These are phyloP conservation scores for Cyclostephanos tholiformis DNA, from an alignment of 108 stramenopile genomes.

Conservation along the genomic window DNA sequence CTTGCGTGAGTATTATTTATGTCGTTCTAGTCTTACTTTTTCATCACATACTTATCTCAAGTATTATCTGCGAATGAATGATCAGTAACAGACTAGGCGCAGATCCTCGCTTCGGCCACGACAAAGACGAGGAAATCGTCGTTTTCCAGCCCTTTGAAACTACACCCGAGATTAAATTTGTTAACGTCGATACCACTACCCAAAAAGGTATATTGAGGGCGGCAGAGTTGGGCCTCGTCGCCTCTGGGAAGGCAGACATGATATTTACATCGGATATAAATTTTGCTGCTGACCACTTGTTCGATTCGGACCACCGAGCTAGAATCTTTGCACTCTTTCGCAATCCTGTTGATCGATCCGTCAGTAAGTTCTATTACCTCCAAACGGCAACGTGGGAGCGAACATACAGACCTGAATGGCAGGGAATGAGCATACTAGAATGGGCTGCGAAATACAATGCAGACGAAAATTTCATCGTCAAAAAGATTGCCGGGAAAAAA, in stretches of 20 bases:
- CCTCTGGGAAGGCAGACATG: slow-evolving; percentile 38
- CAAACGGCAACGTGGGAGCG: slow-evolving; percentile 58
- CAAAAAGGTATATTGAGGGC: slow-evolving; percentile 44
- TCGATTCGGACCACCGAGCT: slow-evolving; percentile 19
- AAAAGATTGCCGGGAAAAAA: slow-evolving; percentile 9
- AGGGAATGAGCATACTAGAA: slow-evolving; percentile 49
- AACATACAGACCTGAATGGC: slow-evolving; percentile 54
- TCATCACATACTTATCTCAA: not conserved
- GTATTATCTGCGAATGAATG: not conserved
- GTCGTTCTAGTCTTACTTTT: not conserved
- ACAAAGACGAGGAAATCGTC: slow-evolving; percentile 27
- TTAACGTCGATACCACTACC: slow-evolving; percentile 56
- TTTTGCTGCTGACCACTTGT: slow-evolving; percentile 30
- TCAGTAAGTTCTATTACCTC: slow-evolving; percentile 63
- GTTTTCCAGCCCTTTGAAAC: slow-evolving; percentile 20
- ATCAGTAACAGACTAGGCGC: slow-evolving; percentile 30
- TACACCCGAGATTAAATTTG: slow-evolving; percentile 21
- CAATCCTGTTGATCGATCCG: slow-evolving; percentile 56
- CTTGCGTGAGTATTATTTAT: slow-evolving; percentile 7
- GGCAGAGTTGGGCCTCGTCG: slow-evolving; percentile 30
- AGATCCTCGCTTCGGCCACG: slow-evolving; percentile 34
- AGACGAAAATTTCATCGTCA: slow-evolving; percentile 13
- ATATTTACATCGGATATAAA: slow-evolving; percentile 46
- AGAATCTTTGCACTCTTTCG: slow-evolving; percentile 51
- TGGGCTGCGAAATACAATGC: slow-evolving; percentile 37